A percentile compares a stretch with the other conserved stretches of the same genome.
Conservation (phyloP, 805 yeast species). For the Yarrowia sp. region DNA sequence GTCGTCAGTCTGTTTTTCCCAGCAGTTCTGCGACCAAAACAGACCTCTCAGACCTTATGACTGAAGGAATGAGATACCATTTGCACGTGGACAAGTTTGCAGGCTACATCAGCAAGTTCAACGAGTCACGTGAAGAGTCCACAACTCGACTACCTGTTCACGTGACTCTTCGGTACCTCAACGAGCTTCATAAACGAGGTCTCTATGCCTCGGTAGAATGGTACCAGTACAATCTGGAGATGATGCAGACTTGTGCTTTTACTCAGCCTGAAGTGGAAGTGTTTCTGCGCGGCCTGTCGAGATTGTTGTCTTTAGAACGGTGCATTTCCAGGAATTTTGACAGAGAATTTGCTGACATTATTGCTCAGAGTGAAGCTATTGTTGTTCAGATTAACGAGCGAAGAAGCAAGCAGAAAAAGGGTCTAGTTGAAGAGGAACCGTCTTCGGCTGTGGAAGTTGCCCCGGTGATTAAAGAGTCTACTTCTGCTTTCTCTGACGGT, state of each 20-base stretch:
- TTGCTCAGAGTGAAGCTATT: not conserved
- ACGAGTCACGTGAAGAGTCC: not conserved
- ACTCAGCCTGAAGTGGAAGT: not conserved
- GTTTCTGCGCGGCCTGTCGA: not conserved
- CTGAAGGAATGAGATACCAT: not conserved
- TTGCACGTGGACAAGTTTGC: not conserved
- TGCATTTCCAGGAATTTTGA: not conserved
- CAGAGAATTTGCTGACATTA: not conserved
- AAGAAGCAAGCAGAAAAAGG: not conserved
- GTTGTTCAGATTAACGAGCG: not conserved
- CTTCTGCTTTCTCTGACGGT: not conserved
- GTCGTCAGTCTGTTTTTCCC: not conserved
- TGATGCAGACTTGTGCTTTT: constrained; percentile 1
- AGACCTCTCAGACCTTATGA: not conserved
- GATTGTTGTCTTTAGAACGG: not conserved
- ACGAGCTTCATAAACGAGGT: not conserved
- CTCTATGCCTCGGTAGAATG: not conserved
- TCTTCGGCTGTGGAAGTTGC: not conserved
- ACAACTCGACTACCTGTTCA: not conserved
- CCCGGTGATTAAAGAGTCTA: not conserved
- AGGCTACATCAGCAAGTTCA: not conserved
- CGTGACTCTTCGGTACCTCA: not conserved
- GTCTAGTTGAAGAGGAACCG: not conserved
- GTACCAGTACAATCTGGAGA: constrained; percentile 7
- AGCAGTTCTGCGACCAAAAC: not conserved